phyloP scores from a whole-genome alignment of 495 filamentous ascomycete species.

The Trichocladium antarcticum region DNA sequence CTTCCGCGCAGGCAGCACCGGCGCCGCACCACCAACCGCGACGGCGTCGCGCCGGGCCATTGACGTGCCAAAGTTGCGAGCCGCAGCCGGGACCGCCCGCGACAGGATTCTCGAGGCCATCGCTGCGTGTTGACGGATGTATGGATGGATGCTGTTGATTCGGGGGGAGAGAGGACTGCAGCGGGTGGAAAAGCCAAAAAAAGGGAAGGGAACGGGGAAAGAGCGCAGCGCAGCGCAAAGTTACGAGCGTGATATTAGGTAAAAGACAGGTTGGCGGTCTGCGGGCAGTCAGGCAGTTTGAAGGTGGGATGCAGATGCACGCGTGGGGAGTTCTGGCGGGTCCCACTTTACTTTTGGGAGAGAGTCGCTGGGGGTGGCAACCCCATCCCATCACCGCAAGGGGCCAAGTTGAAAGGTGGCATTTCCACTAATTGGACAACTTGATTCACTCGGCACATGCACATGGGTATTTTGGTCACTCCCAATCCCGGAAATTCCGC shows the following conservation, averaged over 20 bases:
- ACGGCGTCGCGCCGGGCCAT: constrained; percentile 31
- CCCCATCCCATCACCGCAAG: not conserved
- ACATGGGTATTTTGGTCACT: constrained; percentile 23
- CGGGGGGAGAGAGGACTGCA: too few species aligned
- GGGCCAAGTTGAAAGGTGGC: not conserved
- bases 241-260: too few species aligned
- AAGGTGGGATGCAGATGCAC: too few species aligned
- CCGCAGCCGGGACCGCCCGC: constrained; percentile 17
- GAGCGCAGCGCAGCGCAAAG: too few species aligned
- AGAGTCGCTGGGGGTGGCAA: constrained; percentile 1
- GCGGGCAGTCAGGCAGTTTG: too few species aligned
- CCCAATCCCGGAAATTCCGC: constrained; percentile 17
- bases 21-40: constrained; percentile 10
- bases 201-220: too few species aligned
- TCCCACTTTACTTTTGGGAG: too few species aligned
- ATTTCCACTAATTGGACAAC: not conserved
- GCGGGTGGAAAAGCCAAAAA: too few species aligned
- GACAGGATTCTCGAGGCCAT: constrained; percentile 39
- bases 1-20: constrained; percentile 56
- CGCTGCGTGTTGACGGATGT: too few species aligned
- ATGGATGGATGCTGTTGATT: too few species aligned
- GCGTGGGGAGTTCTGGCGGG: too few species aligned
- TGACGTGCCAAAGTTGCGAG: constrained; percentile 38
- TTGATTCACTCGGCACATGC: constrained; percentile 19
- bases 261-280: too few species aligned